Evolutionary conservation across 2,329 filamentous ascomycete species (phyloP), one percentile per base, ranked within the genome.

Genomic region (Didymella lethalis): DNA sequence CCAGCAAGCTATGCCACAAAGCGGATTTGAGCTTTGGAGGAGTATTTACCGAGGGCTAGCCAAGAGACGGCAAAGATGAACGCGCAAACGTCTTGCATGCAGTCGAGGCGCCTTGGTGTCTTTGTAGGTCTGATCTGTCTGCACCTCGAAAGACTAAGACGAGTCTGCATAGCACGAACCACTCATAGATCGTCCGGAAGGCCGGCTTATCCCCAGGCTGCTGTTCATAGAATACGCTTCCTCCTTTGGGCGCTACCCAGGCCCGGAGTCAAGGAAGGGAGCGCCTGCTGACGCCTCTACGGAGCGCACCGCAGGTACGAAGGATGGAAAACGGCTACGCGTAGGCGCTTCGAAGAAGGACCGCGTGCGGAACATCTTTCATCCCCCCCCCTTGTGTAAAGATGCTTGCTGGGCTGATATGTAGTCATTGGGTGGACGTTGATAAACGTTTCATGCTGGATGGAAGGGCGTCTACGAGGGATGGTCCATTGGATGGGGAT

Each of bases 271-370:
- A 63, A 46, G 48, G 59, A 56, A 60, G 60, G 44, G 67, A 61
- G 70, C 73, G 74, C 68, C 66, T 68, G 73, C 71, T 73, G 72
- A 71, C 68, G 67, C 67, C 55, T 56, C 54, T 58, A 49, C 59
- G 61, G 58, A 56, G 52, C 52, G 52, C 26, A 55, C 53, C 52
- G 57, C 45, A 56, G 59, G 57, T 62, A 61, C 49, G 48, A 59
- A 57, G 60, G 50, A 62, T 48, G 40, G 49, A 57, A 64, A 64
- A 61, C 55, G 61, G 67, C 47, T 58, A 63, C 61, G 64, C 59
- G 63, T 64, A 38, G 65, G 73, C 74, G 73, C 70, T 73, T 75
- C 56, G 61, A 62, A 59, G 57, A 48, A 62, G 54, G 54, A 51
- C 50, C 36, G 46, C 43, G 43, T 68, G 67, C 64, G 62, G 49